phyloP scores from a whole-genome alignment of 352 stramenopile genomes.

The Pythium aphanidermatum region DNA sequence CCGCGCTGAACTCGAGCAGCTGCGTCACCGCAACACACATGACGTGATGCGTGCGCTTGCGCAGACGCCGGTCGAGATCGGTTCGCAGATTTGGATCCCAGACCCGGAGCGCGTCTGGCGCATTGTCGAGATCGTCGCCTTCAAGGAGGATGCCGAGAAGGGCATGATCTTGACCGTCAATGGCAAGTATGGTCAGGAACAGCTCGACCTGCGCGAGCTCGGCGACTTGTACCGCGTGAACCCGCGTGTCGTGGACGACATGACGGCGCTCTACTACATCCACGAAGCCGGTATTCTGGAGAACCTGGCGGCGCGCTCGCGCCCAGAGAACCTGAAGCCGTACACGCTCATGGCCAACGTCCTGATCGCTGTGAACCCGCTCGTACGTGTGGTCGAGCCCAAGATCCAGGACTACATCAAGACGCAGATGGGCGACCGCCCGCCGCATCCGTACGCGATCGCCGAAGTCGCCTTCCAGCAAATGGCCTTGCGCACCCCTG shows the following conservation, averaged over 20 bases:
- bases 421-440: constrained; percentile 82
- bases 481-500: constrained; percentile 74
- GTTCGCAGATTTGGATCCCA: constrained; percentile 82
- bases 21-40: constrained; percentile 59
- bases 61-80: constrained; percentile 67
- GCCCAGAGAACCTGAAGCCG: constrained; percentile 63
- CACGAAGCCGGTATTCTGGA: constrained; percentile 82
- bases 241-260: constrained; percentile 82
- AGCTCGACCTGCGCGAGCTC: constrained; percentile 75
- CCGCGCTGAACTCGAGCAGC: constrained; percentile 43
- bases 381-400: constrained; percentile 73
- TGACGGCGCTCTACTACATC: constrained; percentile 87
- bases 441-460: constrained; percentile 78
- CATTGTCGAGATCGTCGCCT: constrained; percentile 71
- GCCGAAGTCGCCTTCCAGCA: constrained; percentile 87
- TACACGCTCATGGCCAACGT: constrained; percentile 90
- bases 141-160: constrained; percentile 45
- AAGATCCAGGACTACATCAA: constrained; percentile 87
- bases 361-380: constrained; percentile 81
- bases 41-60: constrained; percentile 63
- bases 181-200: constrained; percentile 66
- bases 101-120: constrained; percentile 80
- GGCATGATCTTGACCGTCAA: constrained; percentile 65
- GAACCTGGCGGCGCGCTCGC: constrained; percentile 71
- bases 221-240: constrained; percentile 85